These are phyloP conservation scores for Xylariales sp. DNA, from an alignment of 2,329 filamentous ascomycete genomes.

Conservation along the genomic window DNA sequence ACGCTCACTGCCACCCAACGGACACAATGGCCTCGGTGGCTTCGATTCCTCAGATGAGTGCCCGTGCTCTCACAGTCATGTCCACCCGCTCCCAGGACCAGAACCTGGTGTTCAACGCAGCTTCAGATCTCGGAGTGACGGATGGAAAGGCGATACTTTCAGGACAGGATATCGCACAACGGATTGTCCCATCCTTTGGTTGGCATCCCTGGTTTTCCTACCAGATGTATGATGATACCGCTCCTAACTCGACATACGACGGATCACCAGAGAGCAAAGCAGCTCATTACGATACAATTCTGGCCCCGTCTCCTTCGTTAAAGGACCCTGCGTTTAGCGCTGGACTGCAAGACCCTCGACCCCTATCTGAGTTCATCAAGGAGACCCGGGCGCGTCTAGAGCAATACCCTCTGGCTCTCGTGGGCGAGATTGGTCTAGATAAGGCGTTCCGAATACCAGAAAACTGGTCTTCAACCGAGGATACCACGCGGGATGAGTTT, in stretches of 20 bases:
- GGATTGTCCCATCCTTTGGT: conserved; percentile 68
- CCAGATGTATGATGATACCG: conserved; percentile 62
- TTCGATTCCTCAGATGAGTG: conserved; percentile 59
- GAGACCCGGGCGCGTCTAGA: conserved; percentile 52
- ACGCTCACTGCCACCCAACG: conserved; percentile 82
- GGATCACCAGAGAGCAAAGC: conserved; percentile 34
- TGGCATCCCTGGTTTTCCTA: conserved; percentile 88
- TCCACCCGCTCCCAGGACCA: conserved; percentile 73
- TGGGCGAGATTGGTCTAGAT: conserved; percentile 77
- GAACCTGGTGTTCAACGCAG: conserved; percentile 61
- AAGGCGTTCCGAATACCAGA: conserved; percentile 70
- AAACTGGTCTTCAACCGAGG: conserved; percentile 40
- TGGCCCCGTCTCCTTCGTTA: conserved; percentile 48
- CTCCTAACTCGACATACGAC: conserved; percentile 32
- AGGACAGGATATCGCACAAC: conserved; percentile 23
- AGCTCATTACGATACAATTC: conserved; percentile 62
- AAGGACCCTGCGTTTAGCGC: conserved; percentile 38
- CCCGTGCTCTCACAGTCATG: conserved; percentile 68
- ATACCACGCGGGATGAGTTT: conserved; percentile 36
- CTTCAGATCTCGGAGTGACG: conserved; percentile 47
- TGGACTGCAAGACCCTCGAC: conserved; percentile 53
- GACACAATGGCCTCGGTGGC: conserved; percentile 64
- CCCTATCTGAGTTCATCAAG: conserved; percentile 53
- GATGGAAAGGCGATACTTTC: conserved; percentile 17
- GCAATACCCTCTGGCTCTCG: conserved; percentile 57